A percentile compares a stretch with the other conserved stretches of the same genome.
Evolutionary conservation across 495 filamentous ascomycete genomes (phyloP).

Genomic region (Corynascus novoguineensis): DNA sequence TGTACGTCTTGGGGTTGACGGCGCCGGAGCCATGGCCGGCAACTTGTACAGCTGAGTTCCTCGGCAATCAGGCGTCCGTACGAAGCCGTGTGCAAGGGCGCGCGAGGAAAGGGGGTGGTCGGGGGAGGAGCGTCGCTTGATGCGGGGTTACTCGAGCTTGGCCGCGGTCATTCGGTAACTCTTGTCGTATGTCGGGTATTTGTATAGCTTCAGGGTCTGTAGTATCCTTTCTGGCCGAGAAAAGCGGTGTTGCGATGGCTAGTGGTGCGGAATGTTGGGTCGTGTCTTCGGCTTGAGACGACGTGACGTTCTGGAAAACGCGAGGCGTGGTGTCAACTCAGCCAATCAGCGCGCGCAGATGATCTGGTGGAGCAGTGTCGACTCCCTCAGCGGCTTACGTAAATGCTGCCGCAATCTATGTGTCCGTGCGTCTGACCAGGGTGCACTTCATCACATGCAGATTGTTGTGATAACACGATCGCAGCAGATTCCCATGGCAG

Average conservation of each 20-base stretch:
- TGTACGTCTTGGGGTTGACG: slow-evolving; percentile 38
- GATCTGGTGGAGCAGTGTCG: not conserved
- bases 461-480: too few relatives aligned
- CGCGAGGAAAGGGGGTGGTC: not conserved
- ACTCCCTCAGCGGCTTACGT: slow-evolving; percentile 17
- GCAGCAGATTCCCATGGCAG: too few relatives aligned
- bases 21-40: slow-evolving; percentile 37
- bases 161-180: slow-evolving; percentile 13
- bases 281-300: slow-evolving; percentile 18
- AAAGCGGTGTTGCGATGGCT: slow-evolving; percentile 17
- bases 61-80: not conserved
- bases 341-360: slow-evolving; percentile 13
- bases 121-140: slow-evolving; percentile 13
- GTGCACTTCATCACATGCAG: not conserved
- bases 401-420: slow-evolving; percentile 9
- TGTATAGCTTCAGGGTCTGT: slow-evolving; percentile 18
- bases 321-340: slow-evolving; percentile 18
- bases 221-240: slow-evolving; percentile 15
- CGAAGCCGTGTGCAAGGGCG: not conserved
- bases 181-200: slow-evolving; percentile 14
- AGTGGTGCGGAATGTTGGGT: slow-evolving; percentile 22
- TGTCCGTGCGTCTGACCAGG: slow-evolving; percentile 5
- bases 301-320: slow-evolving; percentile 36
- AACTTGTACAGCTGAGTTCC: not conserved
- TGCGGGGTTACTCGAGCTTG: slow-evolving; percentile 23